Percentiles rank a stretch among this genome's conserved stretches.
Evolutionary conservation across 768 basidiomycete species (phyloP).

Genomic region (Calocera viscosa): DNA sequence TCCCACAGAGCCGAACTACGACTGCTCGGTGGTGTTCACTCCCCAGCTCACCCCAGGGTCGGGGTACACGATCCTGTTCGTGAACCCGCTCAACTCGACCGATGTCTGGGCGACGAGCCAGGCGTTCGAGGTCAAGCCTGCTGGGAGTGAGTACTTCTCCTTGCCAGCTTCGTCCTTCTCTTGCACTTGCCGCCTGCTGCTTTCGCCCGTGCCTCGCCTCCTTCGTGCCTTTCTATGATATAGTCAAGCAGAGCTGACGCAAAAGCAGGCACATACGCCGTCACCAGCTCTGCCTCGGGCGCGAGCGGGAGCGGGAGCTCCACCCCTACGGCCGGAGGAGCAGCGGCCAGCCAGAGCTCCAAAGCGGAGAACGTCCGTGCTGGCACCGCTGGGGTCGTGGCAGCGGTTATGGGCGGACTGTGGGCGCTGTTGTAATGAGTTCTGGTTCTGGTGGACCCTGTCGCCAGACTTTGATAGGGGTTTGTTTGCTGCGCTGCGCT

Average conservation of each 20-base stretch:
- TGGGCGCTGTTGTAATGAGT: not conserved
- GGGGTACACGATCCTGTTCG: conserved; percentile 3
- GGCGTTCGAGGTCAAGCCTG: conserved; percentile 26
- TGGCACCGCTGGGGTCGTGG: not conserved
- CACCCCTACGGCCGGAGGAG: not conserved
- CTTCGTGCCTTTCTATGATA: not conserved
- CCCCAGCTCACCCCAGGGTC: not conserved
- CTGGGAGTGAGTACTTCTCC: conserved; percentile 20
- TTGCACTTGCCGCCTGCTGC: too few relatives aligned
- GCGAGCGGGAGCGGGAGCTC: too few relatives aligned
- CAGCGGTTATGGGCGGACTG: not conserved
- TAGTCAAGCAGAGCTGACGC: not conserved
- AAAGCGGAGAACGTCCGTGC: not conserved
- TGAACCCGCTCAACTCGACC: conserved; percentile 9
- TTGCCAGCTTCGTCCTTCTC: not conserved
- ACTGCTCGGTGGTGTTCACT: not conserved
- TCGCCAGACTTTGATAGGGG: too few relatives aligned
- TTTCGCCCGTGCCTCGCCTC: not conserved
- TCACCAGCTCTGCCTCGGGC: not conserved
- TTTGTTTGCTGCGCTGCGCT: too few relatives aligned
- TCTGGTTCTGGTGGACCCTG: too few relatives aligned
- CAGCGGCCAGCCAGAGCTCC: not conserved
- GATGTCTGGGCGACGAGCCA: conserved; percentile 26
- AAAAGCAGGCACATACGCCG: not conserved
- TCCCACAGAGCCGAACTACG: conserved; percentile 4